Base-by-base conservation (phyloP, 139 green algal species). In the Diplosphaera chodatii region DNA sequence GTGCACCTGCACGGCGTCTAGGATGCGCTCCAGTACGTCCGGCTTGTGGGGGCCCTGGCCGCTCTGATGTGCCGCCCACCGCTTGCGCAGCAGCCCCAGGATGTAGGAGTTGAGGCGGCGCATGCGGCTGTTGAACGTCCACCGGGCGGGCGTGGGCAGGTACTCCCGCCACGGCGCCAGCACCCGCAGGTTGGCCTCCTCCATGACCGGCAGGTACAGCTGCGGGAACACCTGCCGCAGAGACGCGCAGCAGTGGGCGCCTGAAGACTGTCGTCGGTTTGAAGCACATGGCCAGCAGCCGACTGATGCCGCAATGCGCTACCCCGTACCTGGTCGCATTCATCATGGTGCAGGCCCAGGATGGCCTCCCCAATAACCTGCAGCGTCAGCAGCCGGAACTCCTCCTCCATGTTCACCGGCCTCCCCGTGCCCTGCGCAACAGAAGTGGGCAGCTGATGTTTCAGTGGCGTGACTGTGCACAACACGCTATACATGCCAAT, bases 171-270 rank as follows among this genome's bases (percentile, higher is more conserved):
- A 96, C 0, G 91, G 89, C 15, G 78, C 83, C 77, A 98, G 79
- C 72, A 91, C 85, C 16, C 93, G 86, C 66, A 64, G 32, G 79
- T 98, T 96, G 79, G 77, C 85, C 82, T 98, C 93, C 70, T 93
- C 89, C 93, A 98, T 98, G 3, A 96, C 88, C 16, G 93, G 93
- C 40, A 98, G 82, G 77, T 97, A 98, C 68, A 97, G 82, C 71
- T 88, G 66, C 1, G 93, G 92, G 71, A 98, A 97, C 15, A 98
- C 84, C 84, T 92, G 84, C n/a, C 48, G 21, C 0, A 15, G 30
- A 68, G 27, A 29, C 10, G 29, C 37, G 10, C 8, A n/a, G n/a
- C n/a, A n/a, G n/a, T n/a, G n/a, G n/a, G 37, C 37, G 10, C 37
- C 6, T 48, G 37, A 6, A n/a, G n/a, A n/a, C n/a, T n/a, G n/a